Base-by-base conservation (phyloP, 2,329 filamentous ascomycete genomes). In the Rosellinia necatrix region DNA sequence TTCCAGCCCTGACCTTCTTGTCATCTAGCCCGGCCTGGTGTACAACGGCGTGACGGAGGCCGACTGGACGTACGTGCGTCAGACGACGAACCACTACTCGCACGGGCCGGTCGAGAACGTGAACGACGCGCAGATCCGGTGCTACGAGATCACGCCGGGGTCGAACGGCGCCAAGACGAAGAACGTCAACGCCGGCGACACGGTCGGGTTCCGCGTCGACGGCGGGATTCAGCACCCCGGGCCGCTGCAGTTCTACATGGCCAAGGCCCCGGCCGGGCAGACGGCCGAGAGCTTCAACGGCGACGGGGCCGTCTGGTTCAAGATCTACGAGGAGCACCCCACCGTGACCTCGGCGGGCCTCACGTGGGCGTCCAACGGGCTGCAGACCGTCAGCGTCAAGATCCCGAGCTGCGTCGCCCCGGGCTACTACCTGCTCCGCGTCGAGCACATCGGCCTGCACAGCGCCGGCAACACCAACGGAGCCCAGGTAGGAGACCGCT, bases 51-150 rank as follows among this genome's bases (percentile, higher is more conserved):
- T 60, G 9, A 66, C 65, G 3, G 61, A 65, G 38, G 58, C 53
- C 1, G 71, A 74, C 58, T 74, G 71, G 71, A 67, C 64, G 2
- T 68, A 59, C 25, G 64, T 74, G 37, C 66, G 73, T 19, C 66
- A 73, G 61, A 74, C 73, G 22, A 72, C 73, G 24, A 74, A 75
- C 63, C 71, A 70, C 62, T 66, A 74, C 54, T 66, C 63, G 22
- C 73, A 75, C 55, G 64, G 64, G 5, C 71, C 60, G 0, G 71
- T 75, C 2, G 66, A 71, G 6, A 66, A 72, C 30, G 72, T 74
- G 3, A 68, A 61, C 5, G 61, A 60, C 42, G 13, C 60, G 0
- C 70, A 73, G 51, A 72, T 74, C 61, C 70, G 72, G 22, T 75
- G 73, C 61, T 74, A 70, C 61, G 69, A 74, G 59, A 41, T 63